Evolutionary conservation across 2,329 filamentous ascomycete species (phyloP).

Genomic region (Drechslerella coelobrocha): DNA sequence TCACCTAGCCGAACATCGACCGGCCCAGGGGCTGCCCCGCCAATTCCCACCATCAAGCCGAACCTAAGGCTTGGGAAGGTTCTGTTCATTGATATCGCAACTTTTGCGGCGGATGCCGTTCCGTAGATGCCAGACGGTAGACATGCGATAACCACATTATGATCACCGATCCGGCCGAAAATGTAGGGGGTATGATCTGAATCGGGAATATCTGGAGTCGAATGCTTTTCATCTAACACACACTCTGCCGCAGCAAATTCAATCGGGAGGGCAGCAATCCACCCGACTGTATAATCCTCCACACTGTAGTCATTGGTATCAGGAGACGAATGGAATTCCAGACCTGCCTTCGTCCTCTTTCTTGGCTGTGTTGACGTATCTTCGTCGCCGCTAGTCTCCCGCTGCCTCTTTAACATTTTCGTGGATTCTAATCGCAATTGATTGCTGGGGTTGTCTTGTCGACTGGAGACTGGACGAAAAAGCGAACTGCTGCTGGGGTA

Average conservation of each 20-base stretch:
- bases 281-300: conserved; percentile 1
- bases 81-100: neutral
- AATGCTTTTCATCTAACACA: neutral
- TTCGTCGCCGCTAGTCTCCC: no score
- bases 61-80: conserved; percentile 19
- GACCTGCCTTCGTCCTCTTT: no score
- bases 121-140: conserved; percentile 6
- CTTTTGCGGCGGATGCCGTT: conserved; percentile 15
- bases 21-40: conserved; percentile 24
- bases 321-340: no score
- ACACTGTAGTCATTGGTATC: no score
- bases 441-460: no score
- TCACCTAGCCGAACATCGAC: conserved; percentile 32
- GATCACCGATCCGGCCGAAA: conserved; percentile 14
- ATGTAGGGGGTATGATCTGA: neutral
- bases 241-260: neutral
- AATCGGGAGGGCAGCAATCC: neutral
- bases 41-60: conserved; percentile 37
- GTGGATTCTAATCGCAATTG: no score
- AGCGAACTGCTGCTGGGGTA: no score
- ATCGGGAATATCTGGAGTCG: neutral
- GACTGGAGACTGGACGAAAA: no score
- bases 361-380: no score
- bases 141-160: conserved; percentile 20
- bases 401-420: no score